Evolutionary conservation across 2,329 filamentous ascomycete species (phyloP).

Genomic region (Ceratocystis huliohia): DNA sequence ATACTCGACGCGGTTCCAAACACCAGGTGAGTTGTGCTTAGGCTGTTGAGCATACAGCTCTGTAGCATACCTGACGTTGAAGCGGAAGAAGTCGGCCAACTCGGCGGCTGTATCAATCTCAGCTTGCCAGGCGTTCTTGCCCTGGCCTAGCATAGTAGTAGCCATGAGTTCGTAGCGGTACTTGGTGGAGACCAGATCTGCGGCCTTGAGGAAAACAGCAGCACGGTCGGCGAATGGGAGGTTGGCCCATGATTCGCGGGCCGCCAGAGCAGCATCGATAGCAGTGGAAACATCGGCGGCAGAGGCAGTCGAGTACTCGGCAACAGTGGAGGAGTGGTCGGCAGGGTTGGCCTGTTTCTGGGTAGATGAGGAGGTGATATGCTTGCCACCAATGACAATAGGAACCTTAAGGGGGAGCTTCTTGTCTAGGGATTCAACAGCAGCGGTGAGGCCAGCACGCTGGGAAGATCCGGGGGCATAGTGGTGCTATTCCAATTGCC

Average conservation of each 20-base stretch:
- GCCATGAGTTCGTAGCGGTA: slow-evolving; percentile 97
- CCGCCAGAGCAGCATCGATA: slow-evolving; percentile 74
- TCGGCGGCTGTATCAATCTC: slow-evolving; percentile 95
- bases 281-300: slow-evolving; percentile 62
- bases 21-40: slow-evolving; percentile 63
- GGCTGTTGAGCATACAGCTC: slow-evolving; percentile 84
- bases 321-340: slow-evolving; percentile 62
- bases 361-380: slow-evolving; percentile 55
- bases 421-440: slow-evolving; percentile 56
- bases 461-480: slow-evolving; percentile 76
- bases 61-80: slow-evolving; percentile 88
- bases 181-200: slow-evolving; percentile 78
- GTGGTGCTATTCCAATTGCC: slow-evolving; percentile 52
- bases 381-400: slow-evolving; percentile 59
- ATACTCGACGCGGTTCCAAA: slow-evolving; percentile 89
- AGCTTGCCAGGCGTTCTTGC: slow-evolving; percentile 98
- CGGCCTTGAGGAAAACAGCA: slow-evolving; percentile 89
- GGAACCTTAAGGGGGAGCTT: slow-evolving; percentile 65
- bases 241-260: slow-evolving; percentile 73
- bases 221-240: slow-evolving; percentile 84
- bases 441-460: slow-evolving; percentile 60
- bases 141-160: slow-evolving; percentile 87
- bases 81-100: slow-evolving; percentile 81
- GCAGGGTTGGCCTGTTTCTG: slow-evolving; percentile 71
- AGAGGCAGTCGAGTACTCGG: slow-evolving; percentile 73